Conservation (phyloP, 345 rosid genomes). For the Populus simonii region DNA sequence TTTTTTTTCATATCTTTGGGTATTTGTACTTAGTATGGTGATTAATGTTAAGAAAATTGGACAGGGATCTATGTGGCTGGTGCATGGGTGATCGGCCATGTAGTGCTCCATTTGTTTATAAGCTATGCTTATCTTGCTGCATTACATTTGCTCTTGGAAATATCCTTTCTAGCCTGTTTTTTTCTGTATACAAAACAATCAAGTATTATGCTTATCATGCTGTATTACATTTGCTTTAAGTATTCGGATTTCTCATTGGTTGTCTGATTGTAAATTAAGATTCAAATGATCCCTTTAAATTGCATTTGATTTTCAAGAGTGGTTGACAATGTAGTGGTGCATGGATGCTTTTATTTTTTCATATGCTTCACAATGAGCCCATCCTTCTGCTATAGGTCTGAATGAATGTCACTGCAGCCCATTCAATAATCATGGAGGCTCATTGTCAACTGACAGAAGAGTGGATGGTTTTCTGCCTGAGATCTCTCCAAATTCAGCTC, state of each 20-base stretch:
- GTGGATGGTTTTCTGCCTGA: conserved; percentile 50
- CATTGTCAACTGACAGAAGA: conserved; percentile 16
- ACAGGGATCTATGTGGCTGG: too few species aligned
- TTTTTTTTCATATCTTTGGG: neutral
- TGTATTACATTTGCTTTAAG: neutral
- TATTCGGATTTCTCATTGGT: neutral
- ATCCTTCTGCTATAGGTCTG: conserved; percentile 46
- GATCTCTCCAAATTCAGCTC: conserved; percentile 64
- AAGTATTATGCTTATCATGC: neutral
- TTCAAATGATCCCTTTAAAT: neutral
- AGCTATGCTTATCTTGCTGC: neutral
- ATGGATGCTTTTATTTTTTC: neutral
- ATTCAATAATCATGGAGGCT: conserved; percentile 14
- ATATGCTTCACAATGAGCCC: neutral
- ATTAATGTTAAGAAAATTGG: neutral
- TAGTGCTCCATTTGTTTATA: neutral
- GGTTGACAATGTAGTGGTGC: neutral
- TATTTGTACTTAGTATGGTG: neutral
- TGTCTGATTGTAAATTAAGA: neutral
- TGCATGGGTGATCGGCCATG: too few species aligned
- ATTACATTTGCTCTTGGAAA: neutral
- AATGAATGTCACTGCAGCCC: conserved; percentile 32
- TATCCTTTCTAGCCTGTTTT: neutral
- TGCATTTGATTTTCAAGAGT: neutral
- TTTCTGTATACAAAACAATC: neutral